These are phyloP conservation scores for Annona cherimola DNA, from an alignment of 164 flowering plant species.

Conservation along the genomic window DNA sequence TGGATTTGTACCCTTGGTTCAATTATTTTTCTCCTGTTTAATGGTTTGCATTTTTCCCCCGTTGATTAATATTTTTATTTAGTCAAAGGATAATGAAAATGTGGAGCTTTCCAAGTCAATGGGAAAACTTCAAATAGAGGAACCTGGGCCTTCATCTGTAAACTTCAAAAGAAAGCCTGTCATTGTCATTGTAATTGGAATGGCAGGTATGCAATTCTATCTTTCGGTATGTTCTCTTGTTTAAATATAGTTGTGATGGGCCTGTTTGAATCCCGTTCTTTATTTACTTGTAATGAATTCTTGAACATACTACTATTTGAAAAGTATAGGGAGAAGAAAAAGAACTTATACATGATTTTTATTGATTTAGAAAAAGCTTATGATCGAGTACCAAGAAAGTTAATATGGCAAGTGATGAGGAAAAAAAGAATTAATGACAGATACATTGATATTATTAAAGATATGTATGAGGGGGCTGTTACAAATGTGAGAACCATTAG, in stretches of 20 bases:
- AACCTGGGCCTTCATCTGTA: conserved; percentile 32
- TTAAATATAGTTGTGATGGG: not conserved
- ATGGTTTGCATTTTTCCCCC: not conserved
- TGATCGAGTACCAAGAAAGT: no score
- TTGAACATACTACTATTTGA: no score
- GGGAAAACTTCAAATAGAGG: conserved; percentile 49
- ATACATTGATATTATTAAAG: no score
- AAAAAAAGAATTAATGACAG: no score
- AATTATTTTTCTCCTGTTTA: not conserved
- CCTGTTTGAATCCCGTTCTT: not conserved
- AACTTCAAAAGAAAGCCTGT: conserved; percentile 78
- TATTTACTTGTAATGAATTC: not conserved
- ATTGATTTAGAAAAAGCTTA: no score
- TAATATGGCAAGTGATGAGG: no score
- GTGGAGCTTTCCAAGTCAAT: conserved; percentile 54
- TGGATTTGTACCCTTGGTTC: not conserved
- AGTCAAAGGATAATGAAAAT: conserved; percentile 34
- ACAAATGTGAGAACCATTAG: no score
- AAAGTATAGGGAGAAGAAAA: no score
- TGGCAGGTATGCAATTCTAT: conserved; percentile 59
- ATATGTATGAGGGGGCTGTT: no score
- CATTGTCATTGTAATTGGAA: conserved; percentile 81
- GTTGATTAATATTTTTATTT: not conserved
- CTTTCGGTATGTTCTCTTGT: not conserved
- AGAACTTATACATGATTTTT: no score